These are phyloP conservation scores for Microbotryomycetes sp. DNA, from an alignment of 1,284 basidiomycete genomes.

Conservation along the genomic window DNA sequence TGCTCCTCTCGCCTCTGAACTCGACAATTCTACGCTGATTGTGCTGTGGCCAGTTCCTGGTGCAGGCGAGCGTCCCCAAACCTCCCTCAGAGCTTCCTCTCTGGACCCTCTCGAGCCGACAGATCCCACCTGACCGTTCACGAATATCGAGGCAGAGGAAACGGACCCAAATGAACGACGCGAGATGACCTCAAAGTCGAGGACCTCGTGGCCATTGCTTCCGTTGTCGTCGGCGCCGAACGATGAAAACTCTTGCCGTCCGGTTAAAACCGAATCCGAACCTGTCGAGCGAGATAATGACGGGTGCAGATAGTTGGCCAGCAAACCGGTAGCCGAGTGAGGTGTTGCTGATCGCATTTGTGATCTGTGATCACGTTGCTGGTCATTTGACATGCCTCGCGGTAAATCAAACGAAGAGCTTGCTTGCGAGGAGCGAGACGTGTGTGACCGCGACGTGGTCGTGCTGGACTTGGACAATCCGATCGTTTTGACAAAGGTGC, in stretches of 20 bases:
- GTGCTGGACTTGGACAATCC: slow-evolving; percentile 8
- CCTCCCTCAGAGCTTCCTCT: slow-evolving; percentile 10
- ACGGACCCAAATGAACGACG: slow-evolving; percentile 7
- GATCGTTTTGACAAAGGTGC: slow-evolving; percentile 12
- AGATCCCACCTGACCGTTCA: slow-evolving; percentile 5
- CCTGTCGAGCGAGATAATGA: background rate
- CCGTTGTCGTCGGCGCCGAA: background rate
- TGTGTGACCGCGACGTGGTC: background rate
- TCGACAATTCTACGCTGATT: slow-evolving; percentile 17
- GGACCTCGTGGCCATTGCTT: background rate
- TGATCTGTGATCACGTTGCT: background rate
- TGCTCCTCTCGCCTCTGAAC: slow-evolving; percentile 16
- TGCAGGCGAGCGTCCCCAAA: slow-evolving; percentile 5
- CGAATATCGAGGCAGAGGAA: slow-evolving; percentile 8
- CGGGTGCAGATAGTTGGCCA: background rate
- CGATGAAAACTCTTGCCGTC: too few relatives aligned
- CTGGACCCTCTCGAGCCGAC: slow-evolving; percentile 6
- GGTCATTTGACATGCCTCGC: slow-evolving; percentile 16
- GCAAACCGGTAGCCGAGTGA: slow-evolving; percentile 11
- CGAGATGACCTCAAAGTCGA: slow-evolving; percentile 2
- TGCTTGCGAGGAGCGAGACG: slow-evolving; percentile 5
- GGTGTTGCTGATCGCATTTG: background rate
- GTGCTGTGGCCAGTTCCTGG: slow-evolving; percentile 16
- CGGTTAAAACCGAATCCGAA: too few relatives aligned
- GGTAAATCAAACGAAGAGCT: background rate